Conservation (phyloP, 495 filamentous ascomycete species). For the Evernia prunastri region DNA sequence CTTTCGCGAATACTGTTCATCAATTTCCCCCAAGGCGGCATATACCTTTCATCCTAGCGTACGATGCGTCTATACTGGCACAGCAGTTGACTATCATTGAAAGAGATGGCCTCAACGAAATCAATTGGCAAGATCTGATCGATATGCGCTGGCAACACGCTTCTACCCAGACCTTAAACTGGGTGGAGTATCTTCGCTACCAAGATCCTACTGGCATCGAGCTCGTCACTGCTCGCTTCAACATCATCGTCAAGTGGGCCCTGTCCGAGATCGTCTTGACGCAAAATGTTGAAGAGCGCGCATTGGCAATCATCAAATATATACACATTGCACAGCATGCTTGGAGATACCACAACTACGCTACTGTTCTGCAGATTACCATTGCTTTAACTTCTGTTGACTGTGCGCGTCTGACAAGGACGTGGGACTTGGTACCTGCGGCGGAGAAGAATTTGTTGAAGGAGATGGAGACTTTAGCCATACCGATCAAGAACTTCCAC, state of each 20-base stretch:
- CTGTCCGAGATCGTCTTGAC: slow-evolving; percentile 89
- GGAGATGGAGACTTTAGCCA: slow-evolving; percentile 77
- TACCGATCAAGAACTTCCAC: slow-evolving; percentile 85
- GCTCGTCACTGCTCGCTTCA: slow-evolving; percentile 93
- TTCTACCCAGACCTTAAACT: slow-evolving; percentile 55
- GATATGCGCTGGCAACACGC: slow-evolving; percentile 87
- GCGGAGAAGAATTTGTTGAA: slow-evolving; percentile 65
- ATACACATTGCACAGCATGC: slow-evolving; percentile 88
- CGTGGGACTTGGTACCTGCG: slow-evolving; percentile 72
- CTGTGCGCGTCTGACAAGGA: slow-evolving; percentile 64
- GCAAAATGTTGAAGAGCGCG: slow-evolving; percentile 71
- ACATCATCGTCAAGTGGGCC: slow-evolving; percentile 96
- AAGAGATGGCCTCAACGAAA: slow-evolving; percentile 89
- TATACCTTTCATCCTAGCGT: slow-evolving; percentile 86
- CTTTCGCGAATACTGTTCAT: slow-evolving; percentile 24
- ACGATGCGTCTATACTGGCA: slow-evolving; percentile 81
- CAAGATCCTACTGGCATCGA: slow-evolving; percentile 82
- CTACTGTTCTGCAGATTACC: slow-evolving; percentile 91
- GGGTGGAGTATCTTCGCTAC: slow-evolving; percentile 88
- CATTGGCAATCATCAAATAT: slow-evolving; percentile 76
- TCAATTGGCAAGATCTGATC: slow-evolving; percentile 96
- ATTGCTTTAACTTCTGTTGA: slow-evolving; percentile 85
- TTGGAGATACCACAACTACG: slow-evolving; percentile 83
- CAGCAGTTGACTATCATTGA: slow-evolving; percentile 95
- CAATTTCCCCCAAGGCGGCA: slow-evolving; percentile 43